phyloP scores from a whole-genome alignment of 2,329 filamentous ascomycete genomes.

The Ceratocystis colombiana region DNA sequence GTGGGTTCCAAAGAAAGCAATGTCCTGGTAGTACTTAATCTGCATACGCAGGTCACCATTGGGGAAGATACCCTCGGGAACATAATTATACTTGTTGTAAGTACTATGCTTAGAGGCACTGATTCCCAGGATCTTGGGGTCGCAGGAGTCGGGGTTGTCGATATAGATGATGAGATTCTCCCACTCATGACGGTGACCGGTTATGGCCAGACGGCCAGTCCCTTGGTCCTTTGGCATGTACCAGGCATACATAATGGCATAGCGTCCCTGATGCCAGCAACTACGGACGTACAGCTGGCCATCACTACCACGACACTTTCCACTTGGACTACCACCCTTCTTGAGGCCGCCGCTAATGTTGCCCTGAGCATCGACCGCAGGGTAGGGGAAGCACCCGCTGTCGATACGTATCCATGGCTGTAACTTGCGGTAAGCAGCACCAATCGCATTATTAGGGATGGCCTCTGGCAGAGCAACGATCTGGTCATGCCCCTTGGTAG shows the following conservation, averaged over 20 bases:
- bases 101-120: slow-evolving; percentile 35
- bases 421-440: slow-evolving; percentile 32
- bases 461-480: slow-evolving; percentile 32
- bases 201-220: slow-evolving; percentile 26
- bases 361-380: slow-evolving; percentile 48
- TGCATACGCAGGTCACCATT: slow-evolving; percentile 28
- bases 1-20: slow-evolving; percentile 32
- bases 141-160: slow-evolving; percentile 28
- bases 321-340: slow-evolving; percentile 30
- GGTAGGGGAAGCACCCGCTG: slow-evolving; percentile 52
- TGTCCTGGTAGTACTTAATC: slow-evolving; percentile 32
- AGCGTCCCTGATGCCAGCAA: slow-evolving; percentile 29
- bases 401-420: slow-evolving; percentile 35
- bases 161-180: slow-evolving; percentile 34
- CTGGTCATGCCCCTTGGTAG: slow-evolving; percentile 31
- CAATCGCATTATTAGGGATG: slow-evolving; percentile 30
- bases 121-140: slow-evolving; percentile 33
- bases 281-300: slow-evolving; percentile 36
- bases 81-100: slow-evolving; percentile 29
- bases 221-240: slow-evolving; percentile 41
- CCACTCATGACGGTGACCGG: slow-evolving; percentile 37
- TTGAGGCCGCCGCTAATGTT: slow-evolving; percentile 40
- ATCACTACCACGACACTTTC: slow-evolving; percentile 32
- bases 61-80: slow-evolving; percentile 16
- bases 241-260: slow-evolving; percentile 38